Conservation (phyloP, 352 stramenopile species). For the Globisporangium spiculum region DNA sequence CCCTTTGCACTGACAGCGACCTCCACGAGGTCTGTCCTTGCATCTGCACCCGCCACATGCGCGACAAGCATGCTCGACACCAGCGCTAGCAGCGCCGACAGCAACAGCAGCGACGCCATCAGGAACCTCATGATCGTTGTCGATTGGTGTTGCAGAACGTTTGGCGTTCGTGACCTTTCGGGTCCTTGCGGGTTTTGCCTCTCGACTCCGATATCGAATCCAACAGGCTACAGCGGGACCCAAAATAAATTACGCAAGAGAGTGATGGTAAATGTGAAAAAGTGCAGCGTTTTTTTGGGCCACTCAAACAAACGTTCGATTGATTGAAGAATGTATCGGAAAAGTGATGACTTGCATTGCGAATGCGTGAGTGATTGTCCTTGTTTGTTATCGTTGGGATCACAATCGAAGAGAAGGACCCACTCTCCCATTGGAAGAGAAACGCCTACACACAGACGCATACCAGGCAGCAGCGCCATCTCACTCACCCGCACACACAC, state of each 20-base stretch:
- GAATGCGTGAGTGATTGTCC: conserved; percentile 8
- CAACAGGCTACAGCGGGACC: too few species aligned
- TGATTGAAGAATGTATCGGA: too few species aligned
- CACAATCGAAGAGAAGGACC: not conserved
- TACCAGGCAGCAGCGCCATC: not conserved
- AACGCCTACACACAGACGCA: not conserved
- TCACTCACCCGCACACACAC: not conserved
- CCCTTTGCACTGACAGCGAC: conserved; percentile 5
- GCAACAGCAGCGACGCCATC: not conserved
- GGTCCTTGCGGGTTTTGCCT: not conserved
- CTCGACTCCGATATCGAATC: not conserved
- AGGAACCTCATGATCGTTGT: not conserved
- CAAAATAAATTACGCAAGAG: too few species aligned
- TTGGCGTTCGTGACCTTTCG: not conserved
- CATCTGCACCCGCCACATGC: too few species aligned
- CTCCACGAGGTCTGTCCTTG: conserved; percentile 5
- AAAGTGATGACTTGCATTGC: too few species aligned
- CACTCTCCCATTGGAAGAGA: conserved; percentile 11
- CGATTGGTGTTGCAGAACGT: not conserved
- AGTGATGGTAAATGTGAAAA: too few species aligned
- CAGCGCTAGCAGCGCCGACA: not conserved
- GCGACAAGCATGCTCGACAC: not conserved
- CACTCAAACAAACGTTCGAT: too few species aligned
- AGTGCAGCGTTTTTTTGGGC: too few species aligned
- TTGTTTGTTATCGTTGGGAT: not conserved